Conservation (phyloP, 805 yeast species). For the Vanderwaltozyma polyspora region DNA sequence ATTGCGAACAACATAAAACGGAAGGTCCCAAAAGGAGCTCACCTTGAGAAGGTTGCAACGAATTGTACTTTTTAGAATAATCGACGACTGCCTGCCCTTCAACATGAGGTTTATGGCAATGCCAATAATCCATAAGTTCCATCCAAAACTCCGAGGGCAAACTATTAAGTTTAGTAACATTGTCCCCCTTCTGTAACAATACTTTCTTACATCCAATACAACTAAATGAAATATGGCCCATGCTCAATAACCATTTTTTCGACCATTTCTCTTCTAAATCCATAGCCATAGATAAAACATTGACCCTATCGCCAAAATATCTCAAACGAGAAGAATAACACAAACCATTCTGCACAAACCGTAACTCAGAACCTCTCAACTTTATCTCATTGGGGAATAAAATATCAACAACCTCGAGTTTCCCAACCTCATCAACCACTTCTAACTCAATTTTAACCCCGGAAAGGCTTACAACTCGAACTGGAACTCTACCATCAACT, state of each 20-base stretch:
- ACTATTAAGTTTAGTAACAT: constrained; percentile 29
- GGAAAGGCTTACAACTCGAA: no score
- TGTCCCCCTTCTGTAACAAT: constrained; percentile 5
- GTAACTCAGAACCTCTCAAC: no score
- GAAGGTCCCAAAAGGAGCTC: constrained; percentile 22
- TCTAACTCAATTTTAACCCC: no score
- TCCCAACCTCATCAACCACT: no score
- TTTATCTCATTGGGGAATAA: no score
- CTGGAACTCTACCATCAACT: constrained; percentile 5
- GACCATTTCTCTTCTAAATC: constrained; percentile 23
- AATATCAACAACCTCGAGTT: no score
- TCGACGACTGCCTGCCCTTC: constrained; percentile 11
- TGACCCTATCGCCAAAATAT: constrained; percentile 4
- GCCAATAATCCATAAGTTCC: constrained; percentile 96
- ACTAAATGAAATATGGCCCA: constrained; percentile 4
- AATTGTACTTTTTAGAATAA: constrained; percentile 10
- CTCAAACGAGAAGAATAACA: no score
- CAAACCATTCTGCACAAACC: no score
- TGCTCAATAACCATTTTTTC: constrained; percentile 9
- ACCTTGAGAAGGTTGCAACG: constrained; percentile 15
- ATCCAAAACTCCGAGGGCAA: constrained; percentile 92
- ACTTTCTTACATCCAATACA: constrained; percentile 10
- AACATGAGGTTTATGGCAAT: constrained; percentile 69
- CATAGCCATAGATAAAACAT: no score
- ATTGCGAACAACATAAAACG: constrained; percentile 8